phyloP scores from a whole-genome alignment of 139 green algal species.

The Astrephomene gubernaculifera region DNA sequence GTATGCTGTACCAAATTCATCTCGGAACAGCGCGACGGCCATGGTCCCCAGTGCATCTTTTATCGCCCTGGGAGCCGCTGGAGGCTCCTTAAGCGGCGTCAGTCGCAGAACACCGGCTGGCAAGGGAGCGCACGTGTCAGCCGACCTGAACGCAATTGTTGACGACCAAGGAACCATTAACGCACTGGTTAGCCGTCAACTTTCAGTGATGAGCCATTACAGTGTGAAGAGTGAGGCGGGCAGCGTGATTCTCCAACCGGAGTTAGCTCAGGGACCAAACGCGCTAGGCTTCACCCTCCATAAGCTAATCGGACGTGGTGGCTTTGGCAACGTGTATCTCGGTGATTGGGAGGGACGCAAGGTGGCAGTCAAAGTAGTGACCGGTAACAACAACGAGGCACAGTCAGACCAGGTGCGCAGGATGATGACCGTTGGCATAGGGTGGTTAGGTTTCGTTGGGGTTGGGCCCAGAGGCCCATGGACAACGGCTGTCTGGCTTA shows the following conservation, averaged over 20 bases:
- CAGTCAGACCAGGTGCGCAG: conserved; percentile 3
- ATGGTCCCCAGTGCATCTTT: neutral
- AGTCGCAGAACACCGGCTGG: neutral
- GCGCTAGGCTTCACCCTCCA: conserved; percentile 38
- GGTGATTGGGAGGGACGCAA: conserved; percentile 53
- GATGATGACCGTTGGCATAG: neutral
- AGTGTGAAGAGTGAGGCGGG: conserved; percentile 43
- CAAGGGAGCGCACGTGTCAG: conserved; percentile 46
- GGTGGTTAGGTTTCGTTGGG: too few species aligned
- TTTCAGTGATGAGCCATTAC: conserved; percentile 56
- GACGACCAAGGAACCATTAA: conserved; percentile 62
- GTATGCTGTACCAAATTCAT: conserved; percentile 28
- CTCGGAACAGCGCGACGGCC: neutral
- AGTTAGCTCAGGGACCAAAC: conserved; percentile 29
- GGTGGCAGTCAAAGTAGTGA: conserved; percentile 60
- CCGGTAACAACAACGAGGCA: conserved; percentile 31
- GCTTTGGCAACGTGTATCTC: conserved; percentile 61
- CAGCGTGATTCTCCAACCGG: conserved; percentile 42
- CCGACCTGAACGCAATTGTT: conserved; percentile 60
- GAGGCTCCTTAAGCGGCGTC: conserved; percentile 1
- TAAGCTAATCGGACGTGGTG: conserved; percentile 54
- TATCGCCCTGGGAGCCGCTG: conserved; percentile 24
- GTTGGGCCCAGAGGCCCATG: too few species aligned
- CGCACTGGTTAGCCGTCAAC: conserved; percentile 50
- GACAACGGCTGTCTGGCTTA: too few species aligned